Evolutionary conservation across 2,329 filamentous ascomycete species (phyloP).

Genomic region (Curvularia sp.): DNA sequence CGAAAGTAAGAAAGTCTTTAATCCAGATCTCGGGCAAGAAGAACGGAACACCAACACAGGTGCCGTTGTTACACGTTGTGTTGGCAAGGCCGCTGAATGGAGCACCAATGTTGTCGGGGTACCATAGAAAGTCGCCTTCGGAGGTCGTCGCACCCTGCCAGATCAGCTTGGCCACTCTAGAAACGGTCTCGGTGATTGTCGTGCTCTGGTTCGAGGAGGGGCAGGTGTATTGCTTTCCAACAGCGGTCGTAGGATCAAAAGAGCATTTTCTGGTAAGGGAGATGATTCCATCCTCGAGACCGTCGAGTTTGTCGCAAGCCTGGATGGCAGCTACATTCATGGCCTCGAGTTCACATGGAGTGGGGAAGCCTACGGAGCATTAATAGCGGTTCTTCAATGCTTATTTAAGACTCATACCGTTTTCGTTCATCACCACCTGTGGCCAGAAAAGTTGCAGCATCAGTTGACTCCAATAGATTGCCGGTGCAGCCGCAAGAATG

Average conservation of each 20-base stretch:
- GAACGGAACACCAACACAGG: slow-evolving; percentile 20
- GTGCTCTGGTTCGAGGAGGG: slow-evolving; percentile 13
- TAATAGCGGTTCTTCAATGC: neutral
- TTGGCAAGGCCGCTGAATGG: slow-evolving; percentile 13
- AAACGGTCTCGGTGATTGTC: slow-evolving; percentile 16
- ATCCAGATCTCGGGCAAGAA: slow-evolving; percentile 20
- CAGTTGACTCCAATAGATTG: slow-evolving; percentile 26
- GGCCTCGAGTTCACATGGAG: slow-evolving; percentile 32
- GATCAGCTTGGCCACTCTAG: slow-evolving; percentile 19
- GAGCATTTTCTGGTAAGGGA: slow-evolving; percentile 27
- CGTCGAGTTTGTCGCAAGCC: slow-evolving; percentile 38
- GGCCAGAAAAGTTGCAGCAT: slow-evolving; percentile 31
- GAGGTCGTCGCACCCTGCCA: slow-evolving; percentile 23
- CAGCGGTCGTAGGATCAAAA: slow-evolving; percentile 26
- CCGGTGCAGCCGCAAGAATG: slow-evolving; percentile 41
- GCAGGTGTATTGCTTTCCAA: slow-evolving; percentile 22
- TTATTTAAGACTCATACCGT: slow-evolving; percentile 11
- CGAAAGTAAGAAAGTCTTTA: slow-evolving; percentile 20
- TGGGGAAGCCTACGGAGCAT: slow-evolving; percentile 10
- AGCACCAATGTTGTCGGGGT: slow-evolving; percentile 19
- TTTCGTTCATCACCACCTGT: slow-evolving; percentile 37
- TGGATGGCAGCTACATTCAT: slow-evolving; percentile 24
- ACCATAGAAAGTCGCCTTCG: slow-evolving; percentile 24
- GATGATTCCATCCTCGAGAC: slow-evolving; percentile 43
- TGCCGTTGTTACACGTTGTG: slow-evolving; percentile 18